Conservation (phyloP, 306 rosid genomes). For the Spatholobus suberectus region DNA sequence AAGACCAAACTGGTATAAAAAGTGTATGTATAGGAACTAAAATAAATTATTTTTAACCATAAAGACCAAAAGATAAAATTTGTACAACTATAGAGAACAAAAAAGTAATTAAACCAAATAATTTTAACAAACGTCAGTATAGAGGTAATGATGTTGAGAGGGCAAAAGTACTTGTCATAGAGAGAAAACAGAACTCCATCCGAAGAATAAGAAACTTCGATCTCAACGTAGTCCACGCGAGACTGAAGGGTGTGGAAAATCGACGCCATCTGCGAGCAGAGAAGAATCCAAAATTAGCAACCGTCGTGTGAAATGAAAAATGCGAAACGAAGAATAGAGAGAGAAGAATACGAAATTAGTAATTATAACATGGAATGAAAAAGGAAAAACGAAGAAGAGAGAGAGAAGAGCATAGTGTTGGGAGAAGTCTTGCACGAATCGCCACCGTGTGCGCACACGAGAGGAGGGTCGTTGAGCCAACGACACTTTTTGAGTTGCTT, state of each 20-base stretch:
- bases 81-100: no score
- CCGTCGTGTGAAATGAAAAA: no score
- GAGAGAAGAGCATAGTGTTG: constrained; percentile 58
- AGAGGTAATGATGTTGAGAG: not conserved
- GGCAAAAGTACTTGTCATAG: constrained; percentile 69
- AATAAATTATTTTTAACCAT: no score
- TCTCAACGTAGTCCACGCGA: constrained; percentile 80
- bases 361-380: no score
- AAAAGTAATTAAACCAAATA: no score
- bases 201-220: constrained; percentile 85
- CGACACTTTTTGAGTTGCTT: constrained; percentile 60
- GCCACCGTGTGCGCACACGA: constrained; percentile 90
- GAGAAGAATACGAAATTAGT: no score
- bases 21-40: no score
- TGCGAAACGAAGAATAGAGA: no score
- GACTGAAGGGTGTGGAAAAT: constrained; percentile 64
- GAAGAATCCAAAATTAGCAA: not conserved
- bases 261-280: constrained; percentile 60
- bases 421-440: constrained; percentile 76
- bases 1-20: no score
- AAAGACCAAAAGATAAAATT: no score
- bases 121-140: not conserved
- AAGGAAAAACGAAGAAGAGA: not conserved
- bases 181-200: constrained; percentile 83
- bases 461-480: constrained; percentile 79